These are phyloP conservation scores for Zea mays DNA, from an alignment of 176 grass and related monocot species.

Conservation along the genomic window Zm-B73-REFERENCE-NAM-5.0 NC_050099.1:241953501-241954000, in stretches of 20 bases:
- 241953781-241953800: background rate
- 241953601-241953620: conserved; percentile 84
- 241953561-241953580: conserved; percentile 92
- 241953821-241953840: background rate
- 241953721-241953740: background rate
- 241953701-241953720: background rate
- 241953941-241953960: background rate
- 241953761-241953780: background rate
- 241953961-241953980: conserved; percentile 9
- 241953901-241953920: background rate
- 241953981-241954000: conserved; percentile 68
- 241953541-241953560: conserved; percentile 89
- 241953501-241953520: conserved; percentile 58
- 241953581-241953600: conserved; percentile 87
- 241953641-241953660: conserved; percentile 1
- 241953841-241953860: background rate
- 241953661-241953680: conserved; percentile 1
- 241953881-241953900: background rate
- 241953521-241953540: conserved; percentile 90
- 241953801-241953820: background rate
- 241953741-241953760: conserved; percentile 1
- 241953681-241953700: background rate
- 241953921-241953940: background rate
- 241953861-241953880: background rate
- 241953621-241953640: background rate